Evolutionary conservation across 345 rosid genomes (phyloP).

Genomic region (Erysimum cheiranthoides): DNA sequence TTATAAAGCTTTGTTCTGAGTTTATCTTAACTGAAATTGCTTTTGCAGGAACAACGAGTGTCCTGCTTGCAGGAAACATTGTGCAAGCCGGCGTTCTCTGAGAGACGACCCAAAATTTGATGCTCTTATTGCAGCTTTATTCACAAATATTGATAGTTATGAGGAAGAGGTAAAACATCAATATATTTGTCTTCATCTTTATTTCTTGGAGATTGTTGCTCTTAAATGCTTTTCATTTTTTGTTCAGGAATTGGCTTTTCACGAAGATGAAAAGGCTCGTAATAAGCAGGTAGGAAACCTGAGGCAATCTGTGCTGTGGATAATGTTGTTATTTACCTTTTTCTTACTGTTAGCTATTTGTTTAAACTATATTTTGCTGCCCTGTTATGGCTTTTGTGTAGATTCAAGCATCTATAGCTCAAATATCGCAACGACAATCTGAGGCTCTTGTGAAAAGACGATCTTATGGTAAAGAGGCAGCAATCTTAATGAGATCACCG

Average conservation of each 20-base stretch:
- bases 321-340: constrained; percentile 26
- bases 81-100: constrained; percentile 84
- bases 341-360: neutral
- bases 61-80: constrained; percentile 86
- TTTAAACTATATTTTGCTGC: neutral
- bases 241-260: constrained; percentile 88
- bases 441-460: constrained; percentile 88
- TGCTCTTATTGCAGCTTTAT: constrained; percentile 74
- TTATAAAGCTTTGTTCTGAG: constrained; percentile 27
- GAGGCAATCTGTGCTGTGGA: constrained; percentile 16
- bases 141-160: constrained; percentile 69
- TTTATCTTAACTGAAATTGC: neutral
- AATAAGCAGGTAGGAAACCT: constrained; percentile 74
- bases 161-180: constrained; percentile 65
- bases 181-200: constrained; percentile 18
- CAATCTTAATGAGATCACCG: constrained; percentile 63
- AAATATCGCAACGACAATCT: constrained; percentile 80
- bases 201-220: constrained; percentile 20
- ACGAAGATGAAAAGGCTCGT: constrained; percentile 87
- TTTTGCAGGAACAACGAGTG: constrained; percentile 77
- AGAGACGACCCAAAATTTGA: constrained; percentile 86
- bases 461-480: constrained; percentile 67
- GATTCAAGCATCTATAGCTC: constrained; percentile 98
- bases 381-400: constrained; percentile 46
- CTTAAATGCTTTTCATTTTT: constrained; percentile 15